A percentile compares a stretch with the other conserved stretches of the same genome.
These are phyloP conservation scores for Nicotiana knightiana DNA, from an alignment of 257 asterid species.

Conservation along the genomic window DNA sequence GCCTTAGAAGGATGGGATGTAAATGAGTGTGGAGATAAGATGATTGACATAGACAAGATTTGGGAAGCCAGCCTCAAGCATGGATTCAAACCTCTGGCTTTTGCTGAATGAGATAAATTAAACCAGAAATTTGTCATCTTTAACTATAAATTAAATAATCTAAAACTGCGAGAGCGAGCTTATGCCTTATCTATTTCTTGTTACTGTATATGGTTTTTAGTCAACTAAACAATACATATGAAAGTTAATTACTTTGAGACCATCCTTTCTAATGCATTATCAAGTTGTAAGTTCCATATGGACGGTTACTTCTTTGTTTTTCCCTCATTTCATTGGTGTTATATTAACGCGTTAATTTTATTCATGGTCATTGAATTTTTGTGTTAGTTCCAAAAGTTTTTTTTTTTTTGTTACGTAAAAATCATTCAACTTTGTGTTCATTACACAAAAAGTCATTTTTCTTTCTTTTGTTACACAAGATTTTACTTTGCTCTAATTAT, in stretches of 20 bases:
- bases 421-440: too few relatives aligned
- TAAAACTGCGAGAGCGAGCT: background rate
- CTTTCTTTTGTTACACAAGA: too few relatives aligned
- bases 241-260: background rate
- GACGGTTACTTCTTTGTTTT: too few relatives aligned
- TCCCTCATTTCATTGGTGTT: too few relatives aligned
- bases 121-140: background rate
- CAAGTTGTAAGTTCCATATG: too few relatives aligned
- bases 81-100: conserved; percentile 5
- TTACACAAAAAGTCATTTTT: too few relatives aligned
- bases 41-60: background rate
- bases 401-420: too few relatives aligned
- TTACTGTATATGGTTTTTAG: background rate
- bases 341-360: too few relatives aligned
- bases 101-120: background rate
- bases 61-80: conserved; percentile 10
- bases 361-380: too few relatives aligned
- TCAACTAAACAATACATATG: background rate
- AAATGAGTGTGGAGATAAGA: conserved; percentile 4
- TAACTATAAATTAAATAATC: background rate
- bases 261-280: too few relatives aligned
- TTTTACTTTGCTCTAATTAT: too few relatives aligned
- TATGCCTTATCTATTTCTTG: background rate
- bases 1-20: conserved; percentile 9
- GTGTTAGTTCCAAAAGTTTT: too few relatives aligned